Evolutionary conservation across 2,329 filamentous ascomycete species (phyloP), one percentile per base, ranked within the genome.

Genomic region (Diplodia seriata): DNA sequence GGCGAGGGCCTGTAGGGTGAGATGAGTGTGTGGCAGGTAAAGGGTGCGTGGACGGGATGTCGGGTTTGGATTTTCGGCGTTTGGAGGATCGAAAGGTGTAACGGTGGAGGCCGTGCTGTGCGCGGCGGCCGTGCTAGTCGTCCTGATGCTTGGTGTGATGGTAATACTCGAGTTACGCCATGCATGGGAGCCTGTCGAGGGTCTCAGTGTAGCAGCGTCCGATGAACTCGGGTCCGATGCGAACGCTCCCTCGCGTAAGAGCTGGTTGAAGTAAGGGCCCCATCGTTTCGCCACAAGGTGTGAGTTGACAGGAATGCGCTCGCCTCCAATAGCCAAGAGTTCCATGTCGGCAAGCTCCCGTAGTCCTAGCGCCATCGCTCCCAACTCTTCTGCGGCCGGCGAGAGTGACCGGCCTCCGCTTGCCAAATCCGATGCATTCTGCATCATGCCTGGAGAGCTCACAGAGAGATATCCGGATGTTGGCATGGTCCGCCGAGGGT

Each of bases 311-410:
- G 95, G 93, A 72, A 98, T 93, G 20, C 94, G 88, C 76, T 97
- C 94, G 26, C 94, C 94, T 23, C 91, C 91, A 51, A 97, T 90
- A 64, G 94, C 95, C 33, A 98, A 84, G 68, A 99, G 92, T 75
- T 98, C 95, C 95, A 99, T 99, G 74, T 99, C 95, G 2, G 93
- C 87, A 67, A 99, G 83, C 78, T 98, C 95, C n/a, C 89, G 88
- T 76, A 97, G 83, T 1, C 85, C 85, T 70, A 97, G 82, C 0
- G 92, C 91, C 77, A 92, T 88, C 71, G 92, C 90, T 5, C 95
- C 95, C 15, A 99, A 83, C 70, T 97, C 92, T 73, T 96, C 90
- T 1, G 94, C 94, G 14, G 91, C 91, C 40, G 87, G 85, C 11
- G 90, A 92, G 71, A 96, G 87, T 40, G 86, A 87, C 20, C 94